A percentile compares a stretch with the other conserved stretches of the same genome.
Conservation (phyloP, 202 grass and related monocot genomes). For the Panicum hallii region DNA sequence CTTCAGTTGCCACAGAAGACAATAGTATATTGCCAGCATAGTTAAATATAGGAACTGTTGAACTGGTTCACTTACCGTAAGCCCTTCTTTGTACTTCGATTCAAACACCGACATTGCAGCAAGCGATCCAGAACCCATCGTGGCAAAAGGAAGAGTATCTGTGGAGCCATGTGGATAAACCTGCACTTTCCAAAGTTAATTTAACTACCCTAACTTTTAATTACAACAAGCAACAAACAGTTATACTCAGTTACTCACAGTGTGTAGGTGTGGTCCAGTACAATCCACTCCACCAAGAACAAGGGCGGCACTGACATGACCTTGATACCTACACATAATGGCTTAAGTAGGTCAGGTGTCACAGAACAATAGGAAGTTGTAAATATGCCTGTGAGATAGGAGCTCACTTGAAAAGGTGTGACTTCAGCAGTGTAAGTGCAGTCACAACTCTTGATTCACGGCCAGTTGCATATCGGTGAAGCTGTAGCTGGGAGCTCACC, state of each 20-base stretch:
- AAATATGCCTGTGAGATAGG: not conserved
- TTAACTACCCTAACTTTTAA: slow-evolving; percentile 9
- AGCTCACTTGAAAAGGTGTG: slow-evolving; percentile 88
- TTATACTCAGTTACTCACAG: slow-evolving; percentile 61
- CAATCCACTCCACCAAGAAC: slow-evolving; percentile 98
- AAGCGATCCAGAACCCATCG: slow-evolving; percentile 99
- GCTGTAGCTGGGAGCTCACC: slow-evolving; percentile 97
- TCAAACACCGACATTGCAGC: slow-evolving; percentile 98
- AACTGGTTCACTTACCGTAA: slow-evolving; percentile 70
- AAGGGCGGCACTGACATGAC: slow-evolving; percentile 96
- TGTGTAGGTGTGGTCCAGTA: slow-evolving; percentile 98
- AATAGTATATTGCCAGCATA: slow-evolving; percentile 25
- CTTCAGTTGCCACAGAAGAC: not conserved
- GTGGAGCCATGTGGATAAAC: slow-evolving; percentile 97
- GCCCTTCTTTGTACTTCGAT: slow-evolving; percentile 87
- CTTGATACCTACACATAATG: slow-evolving; percentile 79
- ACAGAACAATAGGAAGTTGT: not conserved
- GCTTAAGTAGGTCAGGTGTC: not conserved
- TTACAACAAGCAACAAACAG: slow-evolving; percentile 11
- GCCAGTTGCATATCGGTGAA: slow-evolving; percentile 94
- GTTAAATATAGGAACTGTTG: slow-evolving; percentile 1
- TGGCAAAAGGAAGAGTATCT: slow-evolving; percentile 98
- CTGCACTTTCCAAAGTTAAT: slow-evolving; percentile 54
- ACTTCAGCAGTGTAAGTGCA: slow-evolving; percentile 85
- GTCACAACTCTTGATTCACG: slow-evolving; percentile 96